phyloP scores from a whole-genome alignment of 768 basidiomycete species.

The Termitomyces sp. region DNA sequence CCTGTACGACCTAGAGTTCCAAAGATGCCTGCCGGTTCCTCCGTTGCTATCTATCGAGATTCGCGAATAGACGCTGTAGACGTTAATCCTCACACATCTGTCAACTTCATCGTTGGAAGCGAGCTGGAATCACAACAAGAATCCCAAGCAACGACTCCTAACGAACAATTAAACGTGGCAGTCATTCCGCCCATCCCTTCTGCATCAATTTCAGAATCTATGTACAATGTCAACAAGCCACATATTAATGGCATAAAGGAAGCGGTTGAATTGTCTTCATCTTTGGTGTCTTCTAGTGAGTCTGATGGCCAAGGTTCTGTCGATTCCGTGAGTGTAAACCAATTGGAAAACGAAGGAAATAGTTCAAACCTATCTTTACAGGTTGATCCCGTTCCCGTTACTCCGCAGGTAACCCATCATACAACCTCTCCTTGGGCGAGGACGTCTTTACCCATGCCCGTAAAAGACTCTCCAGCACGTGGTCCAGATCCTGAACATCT shows the following conservation, averaged over 20 bases:
- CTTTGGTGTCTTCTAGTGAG: slow-evolving; percentile 25
- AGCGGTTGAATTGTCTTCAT: slow-evolving; percentile 15
- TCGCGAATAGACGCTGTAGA: slow-evolving; percentile 48
- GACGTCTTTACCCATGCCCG: slow-evolving; percentile 46
- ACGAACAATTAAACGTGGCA: slow-evolving; percentile 20
- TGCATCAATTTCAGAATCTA: slow-evolving; percentile 2
- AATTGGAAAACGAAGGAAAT: neutral
- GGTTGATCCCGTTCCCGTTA: neutral
- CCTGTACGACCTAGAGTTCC: slow-evolving; percentile 45
- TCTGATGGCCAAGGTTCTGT: slow-evolving; percentile 48
- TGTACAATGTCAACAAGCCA: neutral
- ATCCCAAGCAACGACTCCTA: slow-evolving; percentile 16
- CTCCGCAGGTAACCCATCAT: slow-evolving; percentile 16
- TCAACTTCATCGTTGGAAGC: slow-evolving; percentile 76
- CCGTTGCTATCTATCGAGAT: slow-evolving; percentile 70
- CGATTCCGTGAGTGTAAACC: slow-evolving; percentile 40
- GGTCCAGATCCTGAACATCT: slow-evolving; percentile 80
- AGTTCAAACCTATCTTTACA: slow-evolving; percentile 3
- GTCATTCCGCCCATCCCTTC: slow-evolving; percentile 12
- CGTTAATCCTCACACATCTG: slow-evolving; percentile 41
- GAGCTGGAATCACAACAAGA: slow-evolving; percentile 48
- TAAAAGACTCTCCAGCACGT: slow-evolving; percentile 66
- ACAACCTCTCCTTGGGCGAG: slow-evolving; percentile 46
- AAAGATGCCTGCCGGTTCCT: slow-evolving; percentile 68
- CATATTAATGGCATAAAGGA: slow-evolving; percentile 17